These are phyloP conservation scores for Lepidium africanum DNA, from an alignment of 345 rosid genomes.

Conservation along the genomic window DNA sequence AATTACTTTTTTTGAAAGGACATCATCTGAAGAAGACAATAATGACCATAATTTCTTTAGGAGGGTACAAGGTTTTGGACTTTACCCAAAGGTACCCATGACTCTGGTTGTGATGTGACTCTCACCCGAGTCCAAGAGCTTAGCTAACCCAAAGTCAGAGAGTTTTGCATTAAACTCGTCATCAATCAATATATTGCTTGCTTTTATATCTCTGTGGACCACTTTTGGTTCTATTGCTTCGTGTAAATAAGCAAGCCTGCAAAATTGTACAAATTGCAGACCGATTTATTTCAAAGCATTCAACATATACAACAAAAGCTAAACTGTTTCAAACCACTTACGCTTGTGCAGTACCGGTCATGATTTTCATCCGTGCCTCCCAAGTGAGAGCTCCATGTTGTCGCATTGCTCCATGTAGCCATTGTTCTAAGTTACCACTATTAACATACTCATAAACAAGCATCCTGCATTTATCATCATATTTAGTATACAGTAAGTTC, in stretches of 20 bases:
- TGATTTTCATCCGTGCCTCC: constrained; percentile 83
- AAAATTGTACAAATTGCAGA: constrained; percentile 10
- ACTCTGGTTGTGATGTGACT: constrained; percentile 95
- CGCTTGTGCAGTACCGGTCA: constrained; percentile 79
- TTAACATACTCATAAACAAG: constrained; percentile 84
- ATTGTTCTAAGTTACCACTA: constrained; percentile 80
- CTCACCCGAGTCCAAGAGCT: constrained; percentile 81
- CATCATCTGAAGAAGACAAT: neutral
- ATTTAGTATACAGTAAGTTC: neutral
- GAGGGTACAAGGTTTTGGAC: constrained; percentile 7
- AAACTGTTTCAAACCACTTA: constrained; percentile 39
- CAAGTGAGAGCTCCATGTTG: constrained; percentile 61
- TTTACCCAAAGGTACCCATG: constrained; percentile 99
- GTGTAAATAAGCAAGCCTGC: constrained; percentile 95
- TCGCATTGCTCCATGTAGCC: constrained; percentile 69
- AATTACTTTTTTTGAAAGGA: constrained; percentile 8
- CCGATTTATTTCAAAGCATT: neutral
- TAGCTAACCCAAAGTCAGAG: constrained; percentile 97
- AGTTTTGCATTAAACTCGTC: constrained; percentile 79
- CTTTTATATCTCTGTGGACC: constrained; percentile 89
- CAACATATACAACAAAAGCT: neutral
- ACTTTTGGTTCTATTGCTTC: constrained; percentile 99
- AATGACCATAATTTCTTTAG: neutral
- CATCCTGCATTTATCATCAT: constrained; percentile 41
- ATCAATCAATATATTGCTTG: constrained; percentile 93